Evolutionary conservation across 2,329 filamentous ascomycete species (phyloP).

Genomic region (Arachnopeziza araneosa): DNA sequence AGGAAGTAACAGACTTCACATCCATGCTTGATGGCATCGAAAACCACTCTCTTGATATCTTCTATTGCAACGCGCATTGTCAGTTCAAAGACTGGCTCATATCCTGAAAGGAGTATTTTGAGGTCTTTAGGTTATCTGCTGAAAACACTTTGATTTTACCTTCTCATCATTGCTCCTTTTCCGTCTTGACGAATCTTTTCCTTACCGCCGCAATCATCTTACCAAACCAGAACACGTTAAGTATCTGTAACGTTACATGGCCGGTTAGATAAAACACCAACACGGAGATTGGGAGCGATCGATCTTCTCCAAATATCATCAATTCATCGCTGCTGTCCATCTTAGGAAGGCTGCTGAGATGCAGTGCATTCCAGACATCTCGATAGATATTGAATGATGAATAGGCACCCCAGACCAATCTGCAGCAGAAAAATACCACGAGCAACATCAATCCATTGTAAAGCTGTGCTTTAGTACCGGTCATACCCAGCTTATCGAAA

Average conservation of each 20-base stretch:
- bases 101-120: too few relatives aligned
- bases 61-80: too few relatives aligned
- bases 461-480: slow-evolving; percentile 66
- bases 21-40: too few relatives aligned
- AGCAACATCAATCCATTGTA: slow-evolving; percentile 71
- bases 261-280: slow-evolving; percentile 59
- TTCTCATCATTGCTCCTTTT: not conserved
- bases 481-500: slow-evolving; percentile 76
- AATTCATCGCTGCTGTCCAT: slow-evolving; percentile 31
- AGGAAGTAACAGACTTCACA: too few relatives aligned
- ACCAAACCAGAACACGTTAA: slow-evolving; percentile 79
- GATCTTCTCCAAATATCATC: slow-evolving; percentile 35
- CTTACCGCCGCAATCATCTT: slow-evolving; percentile 55
- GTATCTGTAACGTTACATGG: slow-evolving; percentile 65
- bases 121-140: too few relatives aligned
- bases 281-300: slow-evolving; percentile 59
- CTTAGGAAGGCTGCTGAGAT: slow-evolving; percentile 27
- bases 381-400: slow-evolving; percentile 61
- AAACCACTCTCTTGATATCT: too few relatives aligned
- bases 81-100: too few relatives aligned
- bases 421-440: slow-evolving; percentile 66
- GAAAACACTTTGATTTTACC: not conserved
- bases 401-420: slow-evolving; percentile 72
- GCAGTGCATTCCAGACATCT: slow-evolving; percentile 53
- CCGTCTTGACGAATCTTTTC: slow-evolving; percentile 19